A percentile compares a stretch with the other conserved stretches of the same genome.
phyloP scores from a whole-genome alignment of 495 filamentous ascomycete genomes.

The Penicillium egyptiacum region DNA sequence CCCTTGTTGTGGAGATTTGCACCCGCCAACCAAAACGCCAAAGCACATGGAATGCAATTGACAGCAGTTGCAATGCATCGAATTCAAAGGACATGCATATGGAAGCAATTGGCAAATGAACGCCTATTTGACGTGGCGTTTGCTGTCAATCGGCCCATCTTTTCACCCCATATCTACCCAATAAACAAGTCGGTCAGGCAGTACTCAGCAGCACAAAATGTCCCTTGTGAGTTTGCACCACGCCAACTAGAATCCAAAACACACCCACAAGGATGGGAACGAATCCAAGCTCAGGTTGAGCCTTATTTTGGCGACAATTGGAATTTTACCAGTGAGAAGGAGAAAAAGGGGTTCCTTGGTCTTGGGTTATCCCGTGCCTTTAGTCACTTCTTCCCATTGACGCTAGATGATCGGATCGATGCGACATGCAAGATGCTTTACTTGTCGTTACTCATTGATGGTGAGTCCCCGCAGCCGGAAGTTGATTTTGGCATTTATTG shows the following conservation, averaged over 20 bases:
- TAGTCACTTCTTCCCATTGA: constrained; percentile 22
- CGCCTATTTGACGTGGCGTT: neutral
- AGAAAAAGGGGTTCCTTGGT: constrained; percentile 18
- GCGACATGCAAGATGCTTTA: constrained; percentile 23
- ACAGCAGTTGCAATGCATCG: neutral
- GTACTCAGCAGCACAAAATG: constrained; percentile 7
- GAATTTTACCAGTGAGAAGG: constrained; percentile 20
- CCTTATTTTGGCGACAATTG: constrained; percentile 21
- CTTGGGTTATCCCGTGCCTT: constrained; percentile 27
- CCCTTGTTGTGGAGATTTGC: neutral
- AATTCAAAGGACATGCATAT: neutral
- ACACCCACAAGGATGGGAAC: constrained; percentile 21
- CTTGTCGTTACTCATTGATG: constrained; percentile 22
- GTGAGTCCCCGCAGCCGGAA: neutral
- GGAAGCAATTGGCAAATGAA: neutral
- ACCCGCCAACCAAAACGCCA: neutral
- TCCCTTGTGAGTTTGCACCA: constrained; percentile 7
- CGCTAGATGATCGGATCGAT: constrained; percentile 20
- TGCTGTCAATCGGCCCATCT: neutral
- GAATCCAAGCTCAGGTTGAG: constrained; percentile 21
- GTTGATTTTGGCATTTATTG: neutral
- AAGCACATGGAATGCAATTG: neutral
- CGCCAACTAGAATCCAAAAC: constrained; percentile 18
- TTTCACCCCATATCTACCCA: neutral
- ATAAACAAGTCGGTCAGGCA: neutral